Evolutionary conservation across 805 yeast genomes (phyloP), one percentile per base, ranked within the genome.

Genomic region (Priceomyces fermenticarens): DNA sequence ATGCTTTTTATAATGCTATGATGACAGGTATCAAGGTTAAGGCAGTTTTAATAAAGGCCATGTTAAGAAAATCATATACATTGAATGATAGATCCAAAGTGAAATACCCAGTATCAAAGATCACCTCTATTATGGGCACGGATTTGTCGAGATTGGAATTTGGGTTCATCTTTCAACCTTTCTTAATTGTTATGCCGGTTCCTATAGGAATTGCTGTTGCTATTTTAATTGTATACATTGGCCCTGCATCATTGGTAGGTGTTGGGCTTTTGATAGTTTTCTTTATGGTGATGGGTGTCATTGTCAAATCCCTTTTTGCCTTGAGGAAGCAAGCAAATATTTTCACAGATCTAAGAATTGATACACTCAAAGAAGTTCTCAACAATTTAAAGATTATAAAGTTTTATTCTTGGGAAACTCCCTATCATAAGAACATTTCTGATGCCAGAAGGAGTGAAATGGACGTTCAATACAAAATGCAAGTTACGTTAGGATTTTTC

Each of bases 371-470:
- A 49, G 98, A 90, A 60, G 78, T 88, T 23, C 69, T 90, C 48
- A 80, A 77, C 54, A 80, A 85, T 48, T 77, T 90, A 73, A 87
- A 85, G 55, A 74, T 83, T 58, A 86, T 90, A 60, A 90, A 90
- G 65, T 85, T 77, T 58, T 90, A 89, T 58, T 86, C 95, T 1
- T 90, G 97, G 97, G 97, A 90, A 63, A 72, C 71, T 26, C 89
- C 97, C 0, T 90, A 88, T 57, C 72, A 72, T 40, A 59, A 72
- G 8, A 66, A 73, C 39, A 74, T 90, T 28, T 54, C 77, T 11
- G 72, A 68, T 10, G 69, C 78, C 20, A 77, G 97, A 57, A 52
- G 56, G 0, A 55, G 66, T 14, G 97, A 89, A 62, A 81, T 86
- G 75, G 50, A 54, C 3, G 67, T 70, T 38, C 74, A 90, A 44